Conservation (phyloP, 1,139 yeast species). For the Yamadazyma buinensis region DNA sequence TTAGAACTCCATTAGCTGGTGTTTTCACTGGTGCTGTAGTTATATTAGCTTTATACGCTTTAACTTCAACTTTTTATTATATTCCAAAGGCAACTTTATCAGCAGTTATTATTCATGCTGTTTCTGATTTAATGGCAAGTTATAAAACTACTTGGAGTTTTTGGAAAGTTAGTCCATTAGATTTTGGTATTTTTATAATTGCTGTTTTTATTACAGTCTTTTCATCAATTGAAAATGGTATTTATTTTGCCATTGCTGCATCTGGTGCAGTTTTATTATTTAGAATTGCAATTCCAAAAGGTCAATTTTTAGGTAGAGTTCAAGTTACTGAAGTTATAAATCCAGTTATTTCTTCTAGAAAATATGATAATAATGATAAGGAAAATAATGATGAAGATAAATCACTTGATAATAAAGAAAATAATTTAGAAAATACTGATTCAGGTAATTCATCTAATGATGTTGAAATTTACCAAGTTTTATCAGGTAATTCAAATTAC, state of each 20-base stretch:
- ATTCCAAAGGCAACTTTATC: conserved; percentile 86
- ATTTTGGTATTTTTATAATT: conserved; percentile 68
- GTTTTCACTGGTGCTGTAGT: conserved; percentile 88
- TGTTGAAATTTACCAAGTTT: conserved; percentile 43
- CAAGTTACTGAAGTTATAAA: conserved; percentile 65
- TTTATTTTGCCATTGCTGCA: conserved; percentile 86
- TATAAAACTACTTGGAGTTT: conserved; percentile 69
- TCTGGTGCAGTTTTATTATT: conserved; percentile 72
- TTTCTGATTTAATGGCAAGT: conserved; percentile 75
- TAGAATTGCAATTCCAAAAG: conserved; percentile 76
- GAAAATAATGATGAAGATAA: neutral
- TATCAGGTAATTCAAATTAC: conserved; percentile 23
- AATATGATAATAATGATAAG: conserved; percentile 7
- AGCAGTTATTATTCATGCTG: conserved; percentile 95
- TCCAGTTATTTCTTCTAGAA: conserved; percentile 37
- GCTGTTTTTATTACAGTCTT: conserved; percentile 81
- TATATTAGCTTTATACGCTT: conserved; percentile 75
- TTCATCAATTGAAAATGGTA: conserved; percentile 80
- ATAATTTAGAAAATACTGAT: neutral
- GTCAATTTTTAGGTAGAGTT: conserved; percentile 78
- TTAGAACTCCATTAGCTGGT: conserved; percentile 92
- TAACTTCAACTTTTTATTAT: conserved; percentile 79
- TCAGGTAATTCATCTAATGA: conserved; percentile 19
- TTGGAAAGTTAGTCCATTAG: conserved; percentile 75
- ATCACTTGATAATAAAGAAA: conserved; percentile 8